phyloP scores from a whole-genome alignment of 176 grass and related monocot species.

The Thalia dealbata region DNA sequence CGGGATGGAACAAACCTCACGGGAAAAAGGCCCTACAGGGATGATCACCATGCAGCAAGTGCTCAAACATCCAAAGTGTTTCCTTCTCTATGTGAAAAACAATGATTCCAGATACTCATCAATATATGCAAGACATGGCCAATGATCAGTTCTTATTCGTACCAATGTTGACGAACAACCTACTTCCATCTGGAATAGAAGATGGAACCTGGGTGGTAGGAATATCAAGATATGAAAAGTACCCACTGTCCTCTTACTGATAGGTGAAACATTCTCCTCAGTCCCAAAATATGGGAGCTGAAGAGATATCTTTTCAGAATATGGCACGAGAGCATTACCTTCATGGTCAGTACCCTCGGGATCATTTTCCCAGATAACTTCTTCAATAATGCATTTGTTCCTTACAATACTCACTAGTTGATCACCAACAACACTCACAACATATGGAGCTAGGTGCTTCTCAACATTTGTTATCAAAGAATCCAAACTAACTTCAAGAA shows the following conservation, averaged over 20 bases:
- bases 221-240: slow-evolving; percentile 62
- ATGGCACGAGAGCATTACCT: slow-evolving; percentile 63
- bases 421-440: slow-evolving; percentile 52
- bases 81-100: slow-evolving; percentile 32
- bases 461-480: slow-evolving; percentile 64
- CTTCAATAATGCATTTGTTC: slow-evolving; percentile 55
- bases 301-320: slow-evolving; percentile 37
- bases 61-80: slow-evolving; percentile 12
- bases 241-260: slow-evolving; percentile 59
- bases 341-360: slow-evolving; percentile 23
- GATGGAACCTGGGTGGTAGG: slow-evolving; percentile 83
- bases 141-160: slow-evolving; percentile 85
- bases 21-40: not conserved
- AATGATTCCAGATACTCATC: slow-evolving; percentile 95
- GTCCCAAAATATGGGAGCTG: slow-evolving; percentile 36
- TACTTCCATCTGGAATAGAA: slow-evolving; percentile 94
- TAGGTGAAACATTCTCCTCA: slow-evolving; percentile 21
- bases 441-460: slow-evolving; percentile 59
- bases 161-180: slow-evolving; percentile 60
- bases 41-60: not conserved
- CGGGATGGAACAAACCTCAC: not conserved
- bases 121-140: slow-evolving; percentile 93
- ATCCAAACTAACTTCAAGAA: slow-evolving; percentile 65
- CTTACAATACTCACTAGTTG: slow-evolving; percentile 49
- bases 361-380: slow-evolving; percentile 54